Evolutionary conservation across 371 early-diverging fungal genomes (phyloP).

Genomic region (Mortierella sp.): DNA sequence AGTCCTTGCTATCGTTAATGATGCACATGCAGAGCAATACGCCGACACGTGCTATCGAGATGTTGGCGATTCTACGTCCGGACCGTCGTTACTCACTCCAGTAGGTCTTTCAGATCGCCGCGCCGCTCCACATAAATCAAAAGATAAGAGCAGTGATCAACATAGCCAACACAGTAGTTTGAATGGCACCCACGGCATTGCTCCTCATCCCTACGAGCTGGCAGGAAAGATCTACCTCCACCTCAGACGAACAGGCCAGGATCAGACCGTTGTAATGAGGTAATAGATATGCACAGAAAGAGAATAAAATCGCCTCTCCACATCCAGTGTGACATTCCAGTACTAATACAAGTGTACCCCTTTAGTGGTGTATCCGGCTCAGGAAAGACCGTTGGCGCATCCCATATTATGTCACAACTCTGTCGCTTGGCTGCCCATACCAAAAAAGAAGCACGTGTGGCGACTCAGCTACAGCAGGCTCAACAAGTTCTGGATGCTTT

Average conservation of each 20-base stretch:
- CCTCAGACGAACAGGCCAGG: slow-evolving; percentile 88
- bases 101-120: not conserved
- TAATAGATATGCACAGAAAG: slow-evolving; percentile 43
- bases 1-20: slow-evolving; percentile 63
- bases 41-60: slow-evolving; percentile 62
- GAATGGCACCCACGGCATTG: slow-evolving; percentile 30
- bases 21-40: slow-evolving; percentile 62
- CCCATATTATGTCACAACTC: slow-evolving; percentile 76
- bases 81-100: not conserved
- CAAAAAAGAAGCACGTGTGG: slow-evolving; percentile 80
- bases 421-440: slow-evolving; percentile 75
- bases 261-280: slow-evolving; percentile 83
- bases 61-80: not conserved
- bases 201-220: slow-evolving; percentile 74
- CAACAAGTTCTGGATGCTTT: slow-evolving; percentile 79
- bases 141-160: slow-evolving; percentile 25
- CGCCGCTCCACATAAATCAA: not conserved
- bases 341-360: not conserved
- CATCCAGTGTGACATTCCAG: not conserved
- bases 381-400: slow-evolving; percentile 83
- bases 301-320: not conserved
- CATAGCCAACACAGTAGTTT: slow-evolving; percentile 41
- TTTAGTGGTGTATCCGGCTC: slow-evolving; percentile 87
- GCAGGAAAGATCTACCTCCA: slow-evolving; percentile 78
- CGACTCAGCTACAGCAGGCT: slow-evolving; percentile 78